Conservation (phyloP, 768 basidiomycete genomes). For the Amanita polypyramis region DNA sequence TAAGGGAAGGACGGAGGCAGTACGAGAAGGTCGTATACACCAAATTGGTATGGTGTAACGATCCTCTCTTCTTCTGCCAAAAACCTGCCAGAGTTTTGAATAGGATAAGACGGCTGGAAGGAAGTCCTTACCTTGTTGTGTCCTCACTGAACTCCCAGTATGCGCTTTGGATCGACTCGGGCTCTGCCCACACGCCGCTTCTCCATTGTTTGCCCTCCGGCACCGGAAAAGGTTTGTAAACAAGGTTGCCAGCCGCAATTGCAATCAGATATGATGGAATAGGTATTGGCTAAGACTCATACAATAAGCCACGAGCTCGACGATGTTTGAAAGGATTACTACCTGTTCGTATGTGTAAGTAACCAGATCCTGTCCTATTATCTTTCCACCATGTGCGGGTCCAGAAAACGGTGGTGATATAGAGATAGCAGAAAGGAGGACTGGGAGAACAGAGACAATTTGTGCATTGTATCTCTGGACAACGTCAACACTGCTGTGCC, state of each 20-base stretch:
- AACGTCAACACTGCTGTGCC: constrained; percentile 2
- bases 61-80: constrained; percentile 68
- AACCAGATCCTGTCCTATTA: constrained; percentile 63
- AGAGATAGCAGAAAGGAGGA: constrained; percentile 76
- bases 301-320: neutral
- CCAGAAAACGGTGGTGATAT: constrained; percentile 65
- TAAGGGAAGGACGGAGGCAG: constrained; percentile 90
- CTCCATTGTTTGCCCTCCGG: constrained; percentile 63
- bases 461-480: constrained; percentile 72
- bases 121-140: constrained; percentile 49
- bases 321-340: neutral
- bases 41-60: constrained; percentile 68
- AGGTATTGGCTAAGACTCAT: constrained; percentile 50
- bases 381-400: constrained; percentile 62
- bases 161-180: constrained; percentile 62
- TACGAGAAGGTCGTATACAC: constrained; percentile 83
- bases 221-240: constrained; percentile 54
- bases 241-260: constrained; percentile 77
- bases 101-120: constrained; percentile 4
- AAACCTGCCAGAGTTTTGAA: constrained; percentile 36
- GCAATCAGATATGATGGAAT: constrained; percentile 93
- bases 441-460: constrained; percentile 72
- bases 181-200: constrained; percentile 88
- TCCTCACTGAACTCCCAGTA: constrained; percentile 88
- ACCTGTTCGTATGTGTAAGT: constrained; percentile 76